Percentiles rank a stretch among this genome's conserved stretches.
These are phyloP conservation scores for Chlamydomonas sphaeroides DNA, from an alignment of 139 green algal genomes.

Conservation along the genomic window DNA sequence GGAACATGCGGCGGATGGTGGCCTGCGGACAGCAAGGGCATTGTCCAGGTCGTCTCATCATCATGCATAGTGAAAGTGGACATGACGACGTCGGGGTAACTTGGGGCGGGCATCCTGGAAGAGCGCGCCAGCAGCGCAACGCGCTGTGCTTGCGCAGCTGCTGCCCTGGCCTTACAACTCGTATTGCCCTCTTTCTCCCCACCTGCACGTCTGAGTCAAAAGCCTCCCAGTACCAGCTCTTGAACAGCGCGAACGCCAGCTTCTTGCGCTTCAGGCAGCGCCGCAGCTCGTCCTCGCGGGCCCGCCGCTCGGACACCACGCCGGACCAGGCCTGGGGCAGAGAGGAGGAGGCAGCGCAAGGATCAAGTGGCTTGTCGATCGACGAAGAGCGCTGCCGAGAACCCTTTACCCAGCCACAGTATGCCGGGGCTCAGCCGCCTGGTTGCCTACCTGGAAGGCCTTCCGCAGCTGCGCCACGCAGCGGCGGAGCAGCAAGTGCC, in stretches of 20 bases:
- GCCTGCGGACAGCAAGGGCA: too few relatives aligned
- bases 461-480: neutral
- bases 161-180: too few relatives aligned
- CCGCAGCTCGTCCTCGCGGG: constrained; percentile 44
- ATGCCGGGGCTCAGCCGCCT: too few relatives aligned
- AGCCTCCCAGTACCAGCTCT: constrained; percentile 79
- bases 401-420: too few relatives aligned
- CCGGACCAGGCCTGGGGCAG: constrained; percentile 31
- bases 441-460: constrained; percentile 7
- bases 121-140: too few relatives aligned
- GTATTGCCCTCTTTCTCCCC: too few relatives aligned
- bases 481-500: constrained; percentile 1
- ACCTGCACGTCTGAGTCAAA: constrained; percentile 76
- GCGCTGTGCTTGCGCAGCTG: too few relatives aligned
- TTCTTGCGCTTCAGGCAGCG: constrained; percentile 73
- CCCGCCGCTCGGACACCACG: constrained; percentile 4
- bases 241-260: constrained; percentile 73
- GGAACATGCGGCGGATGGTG: constrained; percentile 53
- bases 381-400: too few relatives aligned
- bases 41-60: too few relatives aligned
- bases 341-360: neutral
- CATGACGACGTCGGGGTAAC: too few relatives aligned
- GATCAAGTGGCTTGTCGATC: too few relatives aligned
- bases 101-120: neutral
- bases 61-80: too few relatives aligned